Evolutionary conservation across 345 rosid genomes (phyloP).

Genomic region (Firmiana major): DNA sequence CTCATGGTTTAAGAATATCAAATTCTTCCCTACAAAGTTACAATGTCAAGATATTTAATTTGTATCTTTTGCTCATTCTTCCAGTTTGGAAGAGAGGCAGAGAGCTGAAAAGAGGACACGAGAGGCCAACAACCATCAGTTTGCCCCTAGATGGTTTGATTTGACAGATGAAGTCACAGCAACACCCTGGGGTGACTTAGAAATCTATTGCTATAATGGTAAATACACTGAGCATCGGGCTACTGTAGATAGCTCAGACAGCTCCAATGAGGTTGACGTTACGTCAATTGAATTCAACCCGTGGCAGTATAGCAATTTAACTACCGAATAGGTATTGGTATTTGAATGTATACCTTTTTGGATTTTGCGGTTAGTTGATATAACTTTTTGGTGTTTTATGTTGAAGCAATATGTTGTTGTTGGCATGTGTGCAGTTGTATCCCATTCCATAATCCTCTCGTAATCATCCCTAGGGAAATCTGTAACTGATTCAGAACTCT

Average conservation of each 20-base stretch:
- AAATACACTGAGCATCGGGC: constrained; percentile 54
- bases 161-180: constrained; percentile 51
- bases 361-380: constrained; percentile 16
- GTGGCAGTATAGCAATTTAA: constrained; percentile 62
- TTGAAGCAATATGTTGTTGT: constrained; percentile 7
- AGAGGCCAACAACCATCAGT: constrained; percentile 54
- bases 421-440: background rate
- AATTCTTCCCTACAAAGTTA: background rate
- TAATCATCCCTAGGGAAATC: constrained; percentile 15
- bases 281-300: constrained; percentile 59
- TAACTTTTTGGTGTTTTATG: constrained; percentile 12
- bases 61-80: background rate
- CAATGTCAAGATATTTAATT: background rate
- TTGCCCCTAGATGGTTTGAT: constrained; percentile 70
- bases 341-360: background rate
- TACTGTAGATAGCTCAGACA: constrained; percentile 40
- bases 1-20: background rate
- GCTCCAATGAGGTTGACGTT: constrained; percentile 25
- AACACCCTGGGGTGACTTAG: constrained; percentile 76
- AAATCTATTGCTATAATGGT: constrained; percentile 61
- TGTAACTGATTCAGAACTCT: background rate
- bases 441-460: constrained; percentile 6
- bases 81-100: constrained; percentile 76
- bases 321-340: constrained; percentile 41
- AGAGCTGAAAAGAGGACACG: constrained; percentile 66